Evolutionary conservation across 208 protist species (phyloP), one percentile per base, ranked within the genome.

Genomic region (Crithidia bombi): DNA sequence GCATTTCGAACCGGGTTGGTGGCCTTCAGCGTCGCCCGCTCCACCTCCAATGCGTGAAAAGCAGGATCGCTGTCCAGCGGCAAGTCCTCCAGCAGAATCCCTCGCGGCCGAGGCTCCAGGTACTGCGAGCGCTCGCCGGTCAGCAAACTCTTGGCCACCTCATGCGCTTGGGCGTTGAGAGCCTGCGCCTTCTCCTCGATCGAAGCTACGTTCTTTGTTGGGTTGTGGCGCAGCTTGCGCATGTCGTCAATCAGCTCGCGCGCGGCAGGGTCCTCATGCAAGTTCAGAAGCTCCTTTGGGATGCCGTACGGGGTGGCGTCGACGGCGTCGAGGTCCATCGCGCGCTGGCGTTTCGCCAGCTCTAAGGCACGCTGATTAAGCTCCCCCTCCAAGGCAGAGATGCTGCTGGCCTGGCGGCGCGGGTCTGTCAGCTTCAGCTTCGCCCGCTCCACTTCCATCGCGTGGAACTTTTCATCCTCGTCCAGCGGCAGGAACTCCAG

Each of bases 281-380:
- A 65, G 35, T 66, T 65, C 28, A 93, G 69, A 26, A 83, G 46
- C 49, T 73, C 69, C 57, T 83, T 81, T 3, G 71, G 74, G 23
- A 88, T 64, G 14, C 78, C 87, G 25, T 71, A 61, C 6, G 83
- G 83, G 11, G 71, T 62, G 19, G 50, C 51, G 35, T 89, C 83
- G 9, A 92, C 70, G 15, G 55, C 51, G 17, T 65, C 26, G 7
- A 89, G 51, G 58, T 92, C 87, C 23, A 68, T 74, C 36, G 44
- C 69, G 35, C 76, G 65, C 66, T 80, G 74, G 32, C 62, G 73
- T 59, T 65, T 82, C 9, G 89, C 89, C 71, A 94, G 59, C 54
- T 91, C 85, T 26, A 69, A 55, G 7, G 85, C 82, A 28, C 86
- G 79, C 21, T 78, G 61, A 73, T 94, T 94, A 57, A 94, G 74